Evolutionary conservation across 2,329 filamentous ascomycete species (phyloP).

Genomic region (Calonectria multiphialidica): DNA sequence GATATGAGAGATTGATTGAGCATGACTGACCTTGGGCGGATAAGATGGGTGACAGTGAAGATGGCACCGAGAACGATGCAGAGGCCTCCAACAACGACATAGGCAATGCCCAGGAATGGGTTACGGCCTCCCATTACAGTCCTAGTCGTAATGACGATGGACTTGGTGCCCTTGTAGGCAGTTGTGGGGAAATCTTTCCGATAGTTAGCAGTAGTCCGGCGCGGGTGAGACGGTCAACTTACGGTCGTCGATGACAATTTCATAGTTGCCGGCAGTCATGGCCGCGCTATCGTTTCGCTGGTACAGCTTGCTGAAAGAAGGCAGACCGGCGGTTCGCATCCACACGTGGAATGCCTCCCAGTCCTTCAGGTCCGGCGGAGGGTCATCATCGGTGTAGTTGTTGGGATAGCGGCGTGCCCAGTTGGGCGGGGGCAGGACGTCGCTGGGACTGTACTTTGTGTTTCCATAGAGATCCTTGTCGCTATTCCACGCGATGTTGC

Average conservation of each 20-base stretch:
- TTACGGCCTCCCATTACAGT: conserved; percentile 97
- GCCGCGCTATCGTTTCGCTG: conserved; percentile 79
- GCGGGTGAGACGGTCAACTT: conserved; percentile 53
- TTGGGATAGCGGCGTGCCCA: conserved; percentile 80
- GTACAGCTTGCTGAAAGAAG: conserved; percentile 94
- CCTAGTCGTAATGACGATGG: conserved; percentile 87
- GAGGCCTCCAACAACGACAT: conserved; percentile 92
- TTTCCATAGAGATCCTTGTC: conserved; percentile 84
- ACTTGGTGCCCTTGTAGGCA: conserved; percentile 88
- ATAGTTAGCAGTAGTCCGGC: conserved; percentile 24
- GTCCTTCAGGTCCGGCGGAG: conserved; percentile 78
- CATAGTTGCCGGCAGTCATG: conserved; percentile 80
- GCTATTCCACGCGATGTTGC: conserved; percentile 86
- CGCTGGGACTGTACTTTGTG: conserved; percentile 72
- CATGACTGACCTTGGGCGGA: conserved; percentile 82
- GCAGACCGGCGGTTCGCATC: conserved; percentile 97
- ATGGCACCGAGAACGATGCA: conserved; percentile 90
- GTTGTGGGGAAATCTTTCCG: conserved; percentile 81
- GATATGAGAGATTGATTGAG: conserved; percentile 9
- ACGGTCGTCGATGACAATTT: conserved; percentile 84
- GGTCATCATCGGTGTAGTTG: conserved; percentile 74
- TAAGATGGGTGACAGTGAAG: conserved; percentile 90
- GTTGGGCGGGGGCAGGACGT: conserved; percentile 87
- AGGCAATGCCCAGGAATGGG: conserved; percentile 95
- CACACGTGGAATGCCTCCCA: conserved; percentile 95